Evolutionary conservation across 179 eudicot genomes (phyloP).

Genomic region (Kewa caespitosa): DNA sequence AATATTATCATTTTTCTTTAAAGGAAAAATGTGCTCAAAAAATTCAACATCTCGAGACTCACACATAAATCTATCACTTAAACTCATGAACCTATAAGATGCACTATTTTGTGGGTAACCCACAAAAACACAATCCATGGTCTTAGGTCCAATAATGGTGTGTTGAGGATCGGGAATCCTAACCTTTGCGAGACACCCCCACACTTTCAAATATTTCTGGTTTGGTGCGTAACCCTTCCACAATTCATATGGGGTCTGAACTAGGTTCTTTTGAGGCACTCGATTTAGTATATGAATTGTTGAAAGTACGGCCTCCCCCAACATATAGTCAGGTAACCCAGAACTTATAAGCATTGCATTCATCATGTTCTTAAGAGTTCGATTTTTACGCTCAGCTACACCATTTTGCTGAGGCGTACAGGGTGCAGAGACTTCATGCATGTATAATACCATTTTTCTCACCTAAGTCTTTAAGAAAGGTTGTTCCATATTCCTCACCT

Average conservation of each 20-base stretch:
- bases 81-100: background rate
- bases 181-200: background rate
- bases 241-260: background rate
- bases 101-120: background rate
- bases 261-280: background rate
- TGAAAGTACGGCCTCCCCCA: background rate
- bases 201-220: background rate
- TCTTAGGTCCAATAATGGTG: background rate
- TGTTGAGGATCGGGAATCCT: background rate
- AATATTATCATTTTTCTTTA: background rate
- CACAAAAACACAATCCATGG: background rate
- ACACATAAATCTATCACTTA: background rate
- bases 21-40: background rate
- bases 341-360: background rate
- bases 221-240: conserved; percentile 1
- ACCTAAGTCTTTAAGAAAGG: background rate
- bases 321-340: background rate
- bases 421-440: background rate
- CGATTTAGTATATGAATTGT: background rate
- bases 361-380: background rate
- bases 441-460: background rate
- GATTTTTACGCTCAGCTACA: background rate
- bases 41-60: background rate
- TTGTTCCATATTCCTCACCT: background rate
- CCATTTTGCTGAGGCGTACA: background rate